Percentiles rank a stretch among this genome's conserved stretches.
Evolutionary conservation across 23 red algal genomes (phyloP).

Genomic region (Gracilaria caudata): DNA sequence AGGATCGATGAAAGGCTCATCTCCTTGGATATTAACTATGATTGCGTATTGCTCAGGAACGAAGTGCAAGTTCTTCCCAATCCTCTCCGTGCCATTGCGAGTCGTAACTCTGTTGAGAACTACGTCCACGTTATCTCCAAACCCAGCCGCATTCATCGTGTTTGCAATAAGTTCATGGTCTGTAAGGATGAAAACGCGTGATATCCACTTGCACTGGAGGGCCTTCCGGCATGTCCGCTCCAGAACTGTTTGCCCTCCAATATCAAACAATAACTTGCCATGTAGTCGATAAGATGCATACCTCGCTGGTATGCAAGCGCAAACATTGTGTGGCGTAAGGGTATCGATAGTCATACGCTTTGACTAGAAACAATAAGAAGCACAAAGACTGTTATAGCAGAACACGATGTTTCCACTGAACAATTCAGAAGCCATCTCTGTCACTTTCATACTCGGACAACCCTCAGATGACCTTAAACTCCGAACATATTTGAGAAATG

Average conservation of each 20-base stretch:
- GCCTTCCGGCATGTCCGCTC: conserved; percentile 45
- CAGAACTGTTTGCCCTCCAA: conserved; percentile 46
- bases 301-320: conserved; percentile 54
- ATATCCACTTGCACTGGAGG: conserved; percentile 49
- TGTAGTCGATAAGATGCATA: conserved; percentile 56
- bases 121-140: conserved; percentile 37
- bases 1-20: conserved; percentile 51
- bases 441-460: too few species aligned
- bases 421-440: not conserved
- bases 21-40: conserved; percentile 58
- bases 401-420: not conserved
- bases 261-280: conserved; percentile 49
- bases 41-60: conserved; percentile 38
- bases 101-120: conserved; percentile 43
- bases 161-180: conserved; percentile 40
- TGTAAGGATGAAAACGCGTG: conserved; percentile 40
- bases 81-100: conserved; percentile 51
- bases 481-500: not conserved
- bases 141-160: not conserved
- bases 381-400: not conserved
- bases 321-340: conserved; percentile 4
- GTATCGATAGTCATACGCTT: not conserved
- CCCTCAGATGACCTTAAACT: not conserved
- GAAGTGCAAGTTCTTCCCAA: conserved; percentile 48
- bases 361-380: not conserved